phyloP scores from a whole-genome alignment of 305 asterid genomes.

The Salvia sclarea region DNA sequence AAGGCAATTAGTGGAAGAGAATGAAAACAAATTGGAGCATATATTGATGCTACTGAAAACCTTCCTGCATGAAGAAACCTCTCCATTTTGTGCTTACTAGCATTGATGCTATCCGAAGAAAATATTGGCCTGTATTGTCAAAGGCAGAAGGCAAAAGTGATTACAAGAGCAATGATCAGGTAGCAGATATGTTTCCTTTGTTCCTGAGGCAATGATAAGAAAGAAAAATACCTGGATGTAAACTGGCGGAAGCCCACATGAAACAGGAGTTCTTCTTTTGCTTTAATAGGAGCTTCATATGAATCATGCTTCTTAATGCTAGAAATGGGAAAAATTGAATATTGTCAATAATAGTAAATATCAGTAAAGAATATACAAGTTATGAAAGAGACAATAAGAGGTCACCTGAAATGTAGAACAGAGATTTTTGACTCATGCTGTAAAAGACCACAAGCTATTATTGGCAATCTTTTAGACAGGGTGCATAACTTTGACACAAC shows the following conservation, averaged over 20 bases:
- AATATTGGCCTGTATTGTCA: constrained; percentile 70
- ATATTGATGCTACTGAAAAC: constrained; percentile 82
- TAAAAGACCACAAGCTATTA: constrained; percentile 76
- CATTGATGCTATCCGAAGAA: constrained; percentile 72
- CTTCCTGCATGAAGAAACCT: constrained; percentile 92
- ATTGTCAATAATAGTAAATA: constrained; percentile 24
- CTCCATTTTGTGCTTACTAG: constrained; percentile 95
- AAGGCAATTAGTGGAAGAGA: constrained; percentile 77
- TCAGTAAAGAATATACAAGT: constrained; percentile 8
- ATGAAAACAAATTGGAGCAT: constrained; percentile 82
- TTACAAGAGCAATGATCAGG: neutral
- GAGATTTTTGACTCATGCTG: constrained; percentile 93
- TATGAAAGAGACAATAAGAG: constrained; percentile 9
- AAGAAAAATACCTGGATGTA: constrained; percentile 56
- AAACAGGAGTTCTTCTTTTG: constrained; percentile 92
- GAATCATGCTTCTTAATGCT: constrained; percentile 84
- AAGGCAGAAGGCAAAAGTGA: constrained; percentile 20
- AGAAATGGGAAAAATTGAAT: constrained; percentile 30
- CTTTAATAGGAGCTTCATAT: constrained; percentile 80
- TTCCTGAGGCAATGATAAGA: constrained; percentile 12
- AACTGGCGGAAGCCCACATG: constrained; percentile 96
- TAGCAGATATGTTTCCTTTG: neutral
- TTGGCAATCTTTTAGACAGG: constrained; percentile 51
- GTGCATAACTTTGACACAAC: constrained; percentile 62
- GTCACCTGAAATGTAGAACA: constrained; percentile 94